phyloP scores from a whole-genome alignment of 352 stramenopile species.

The Globisporangium radiosum region DNA sequence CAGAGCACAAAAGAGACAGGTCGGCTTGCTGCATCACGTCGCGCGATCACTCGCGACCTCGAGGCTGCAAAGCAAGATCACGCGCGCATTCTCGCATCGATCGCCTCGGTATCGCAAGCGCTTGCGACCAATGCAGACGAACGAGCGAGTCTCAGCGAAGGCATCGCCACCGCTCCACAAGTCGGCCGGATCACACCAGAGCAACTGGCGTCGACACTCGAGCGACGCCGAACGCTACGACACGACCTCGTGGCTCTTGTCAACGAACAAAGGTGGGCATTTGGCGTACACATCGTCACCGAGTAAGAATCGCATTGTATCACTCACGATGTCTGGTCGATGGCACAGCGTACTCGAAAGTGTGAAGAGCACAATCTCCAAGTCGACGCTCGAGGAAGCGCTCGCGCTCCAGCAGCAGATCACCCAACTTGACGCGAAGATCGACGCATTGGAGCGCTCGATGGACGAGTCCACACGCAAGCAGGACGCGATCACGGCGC shows the following conservation, averaged over 20 bases:
- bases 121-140: background rate
- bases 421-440: conserved; percentile 3
- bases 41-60: background rate
- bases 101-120: background rate
- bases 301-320: background rate
- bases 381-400: conserved; percentile 1
- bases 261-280: background rate
- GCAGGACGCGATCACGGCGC: background rate
- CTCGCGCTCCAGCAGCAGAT: conserved; percentile 12
- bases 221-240: background rate
- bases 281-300: too few species aligned
- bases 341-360: conserved; percentile 1
- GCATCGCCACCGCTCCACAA: background rate
- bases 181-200: background rate
- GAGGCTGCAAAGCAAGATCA: background rate
- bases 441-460: conserved; percentile 13
- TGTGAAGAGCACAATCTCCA: conserved; percentile 4
- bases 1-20: background rate
- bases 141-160: background rate
- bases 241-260: background rate
- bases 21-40: background rate
- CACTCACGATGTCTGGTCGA: background rate
- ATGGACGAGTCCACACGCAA: conserved; percentile 11
- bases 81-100: background rate
- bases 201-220: background rate